phyloP scores from a whole-genome alignment of 257 asterid genomes.

The Fraxinus anomala region DNA sequence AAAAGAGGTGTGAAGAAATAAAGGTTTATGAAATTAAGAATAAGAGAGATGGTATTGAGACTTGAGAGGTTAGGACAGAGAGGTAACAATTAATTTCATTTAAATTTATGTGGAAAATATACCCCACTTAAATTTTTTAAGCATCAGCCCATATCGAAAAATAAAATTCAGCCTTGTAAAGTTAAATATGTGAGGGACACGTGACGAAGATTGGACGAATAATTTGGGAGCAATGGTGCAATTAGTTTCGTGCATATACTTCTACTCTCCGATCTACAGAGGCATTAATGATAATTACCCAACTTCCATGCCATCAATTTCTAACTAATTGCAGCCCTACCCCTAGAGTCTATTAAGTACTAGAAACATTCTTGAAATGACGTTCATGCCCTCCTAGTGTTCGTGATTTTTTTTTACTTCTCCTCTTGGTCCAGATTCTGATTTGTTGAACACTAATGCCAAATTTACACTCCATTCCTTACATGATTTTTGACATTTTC shows the following conservation, averaged over 20 bases:
- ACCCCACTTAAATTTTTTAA: no score
- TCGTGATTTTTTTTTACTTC: neutral
- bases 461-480: no score
- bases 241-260: neutral
- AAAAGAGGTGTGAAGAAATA: constrained; percentile 8
- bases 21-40: neutral
- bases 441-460: no score
- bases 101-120: no score
- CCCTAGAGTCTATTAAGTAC: neutral
- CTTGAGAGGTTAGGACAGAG: constrained; percentile 43
- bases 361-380: neutral
- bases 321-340: neutral
- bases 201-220: neutral
- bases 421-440: neutral
- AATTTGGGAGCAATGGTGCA: neutral
- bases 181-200: no score
- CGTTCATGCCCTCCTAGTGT: neutral
- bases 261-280: neutral
- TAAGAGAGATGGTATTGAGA: neutral
- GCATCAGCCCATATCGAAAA: no score
- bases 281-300: constrained; percentile 25
- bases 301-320: neutral
- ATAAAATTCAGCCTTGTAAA: no score
- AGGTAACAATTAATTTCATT: constrained; percentile 34
- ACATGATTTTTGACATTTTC: no score